Base-by-base conservation (phyloP, 2,329 filamentous ascomycete species). In the Colletotrichum endophyticum region DNA sequence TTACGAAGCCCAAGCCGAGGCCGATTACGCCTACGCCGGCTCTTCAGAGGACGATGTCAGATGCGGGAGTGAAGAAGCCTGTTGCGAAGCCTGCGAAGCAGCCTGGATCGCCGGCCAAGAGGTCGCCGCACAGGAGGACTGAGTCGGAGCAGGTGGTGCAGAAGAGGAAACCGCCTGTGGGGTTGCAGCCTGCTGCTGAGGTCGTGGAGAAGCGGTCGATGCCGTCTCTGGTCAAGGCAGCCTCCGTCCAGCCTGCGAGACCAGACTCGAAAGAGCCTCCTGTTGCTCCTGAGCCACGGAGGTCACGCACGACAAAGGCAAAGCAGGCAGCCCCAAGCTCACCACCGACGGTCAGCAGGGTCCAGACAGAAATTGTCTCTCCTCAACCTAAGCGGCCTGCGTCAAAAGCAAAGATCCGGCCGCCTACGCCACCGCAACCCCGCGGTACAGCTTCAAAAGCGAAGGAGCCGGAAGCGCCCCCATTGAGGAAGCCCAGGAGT, bases 401-500 rank as follows among this genome's bases (percentile, higher is more conserved):
- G 56, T 79, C 66, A 44, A 78, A 36, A 78, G 75, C 34, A 75
- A 80, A 39, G 44, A 76, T 27, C 11, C 80, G 82, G 16, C 82
- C 86, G 16, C 86, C 87, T 2, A 83, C 84, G 19, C 85, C 85
- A 2, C 85, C 85, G 4, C 81, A 85, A 57, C 84, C 84, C 12
- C 79, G 84, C 4, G 82, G 81, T 6, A 19, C 69, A 44, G 16
- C 36, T 44, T 44, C 36, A 44, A 44, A 44, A 44, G 39, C 39
- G 39, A 44, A 44, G 16, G 16, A 19, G 39, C 16, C 19, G 16
- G 64, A 25, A 9, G 30, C 63, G 7, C 44, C 57, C 4, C 57
- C 19, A 0, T 19, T 64, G 19, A 34, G 15, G 22, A 57, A 69
- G 32, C 32, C 63, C 15, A 53, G 30, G 16, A 73, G 73, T 6